Evolutionary conservation across 2,329 filamentous ascomycete genomes (phyloP), one percentile per base, ranked within the genome.

Genomic region (Drechslera avenae): DNA sequence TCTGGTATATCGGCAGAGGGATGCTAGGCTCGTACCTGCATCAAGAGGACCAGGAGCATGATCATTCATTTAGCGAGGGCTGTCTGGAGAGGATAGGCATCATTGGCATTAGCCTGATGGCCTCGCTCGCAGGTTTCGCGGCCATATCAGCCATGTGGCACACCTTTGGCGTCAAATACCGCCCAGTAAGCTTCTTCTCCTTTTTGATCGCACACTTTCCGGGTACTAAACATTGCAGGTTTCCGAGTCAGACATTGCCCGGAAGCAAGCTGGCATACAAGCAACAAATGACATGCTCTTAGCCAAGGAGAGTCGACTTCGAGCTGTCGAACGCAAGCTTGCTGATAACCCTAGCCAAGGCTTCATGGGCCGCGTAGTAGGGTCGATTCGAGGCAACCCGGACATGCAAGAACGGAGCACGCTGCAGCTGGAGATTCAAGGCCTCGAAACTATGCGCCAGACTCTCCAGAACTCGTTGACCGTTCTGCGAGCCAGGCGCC

Each of bases 81-180:
- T 83, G 82, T 62, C 67, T 85, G 37, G 81, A 84, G 59, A 72
- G 91, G 36, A 86, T 96, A 19, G 91, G 90, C 10, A 87, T 96
- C 33, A 90, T 95, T 56, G 91, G 91, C 3, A 91, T 94, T 48
- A 86, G 88, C 39, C 76, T 94, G 45, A 95, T 96, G 90, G 91
- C 90, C 13, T 81, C 92, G 12, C 78, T 96, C n/a, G 90, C 90
- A 5, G 91, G 91, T 0, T 96, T 95, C 64, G 91, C 91, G 5
- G 90, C 90, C n/a, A 88, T 95, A 28, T 92, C 89, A 18, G 88
- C 89, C 1, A 85, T 91, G 1, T 96, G 91, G 90, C 88, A 95
- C 67, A 90, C 85, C 0, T 90, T 95, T 73, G 83, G 85, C 18
- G 84, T 86, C 23, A 83, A 82, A 32, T 77, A 83, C 37, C 80